Base-by-base conservation (phyloP, 2,329 filamentous ascomycete species). In the Colletotrichum sp. region DNA sequence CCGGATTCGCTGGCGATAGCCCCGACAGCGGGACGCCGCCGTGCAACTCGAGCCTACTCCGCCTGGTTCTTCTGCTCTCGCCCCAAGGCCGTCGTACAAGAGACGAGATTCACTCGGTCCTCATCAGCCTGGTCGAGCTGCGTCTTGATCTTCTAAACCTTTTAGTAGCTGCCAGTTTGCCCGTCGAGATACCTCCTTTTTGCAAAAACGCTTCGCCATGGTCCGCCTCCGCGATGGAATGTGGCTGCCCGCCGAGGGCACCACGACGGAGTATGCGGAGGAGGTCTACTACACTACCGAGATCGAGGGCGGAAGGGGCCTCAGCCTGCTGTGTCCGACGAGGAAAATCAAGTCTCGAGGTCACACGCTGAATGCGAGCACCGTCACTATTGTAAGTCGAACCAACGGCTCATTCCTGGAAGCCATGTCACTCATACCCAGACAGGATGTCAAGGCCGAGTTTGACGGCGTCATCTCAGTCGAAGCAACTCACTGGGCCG, bases 231-330 rank as follows among this genome's bases (percentile, higher is more conserved):
- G 83, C 13, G 82, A 85, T 82, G 83, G 83, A 48, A 85, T 93
- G 92, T 94, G 93, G 93, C 85, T 93, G 65, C 87, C 89, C 56
- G 91, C 89, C 72, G 89, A 92, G 82, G 90, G 88, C 76, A 88
- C 92, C 81, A 86, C 87, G 66, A 87, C 92, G 30, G 91, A 93
- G 80, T 93, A 93, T 78, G 93, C 92, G 39, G 92, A 94, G 82
- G 91, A 94, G 76, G 86, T 94, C 18, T 89, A 89, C 78, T 86
- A 86, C 28, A 82, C 87, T 71, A 87, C 87, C 4, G 81, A 89
- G 68, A 86, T 83, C 3, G 82, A 86, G 30, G 85, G 85, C 76
- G 84, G 86, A 22, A 87, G 87, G 75, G 86, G 86, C n/a, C 75
- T 92, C 69, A 88, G 84, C 34, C 84, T 92, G 39, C 84, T 92